A percentile compares a stretch with the other conserved stretches of the same genome.
Evolutionary conservation across 305 asterid species (phyloP).

Genomic region (Fraxinus greggii): DNA sequence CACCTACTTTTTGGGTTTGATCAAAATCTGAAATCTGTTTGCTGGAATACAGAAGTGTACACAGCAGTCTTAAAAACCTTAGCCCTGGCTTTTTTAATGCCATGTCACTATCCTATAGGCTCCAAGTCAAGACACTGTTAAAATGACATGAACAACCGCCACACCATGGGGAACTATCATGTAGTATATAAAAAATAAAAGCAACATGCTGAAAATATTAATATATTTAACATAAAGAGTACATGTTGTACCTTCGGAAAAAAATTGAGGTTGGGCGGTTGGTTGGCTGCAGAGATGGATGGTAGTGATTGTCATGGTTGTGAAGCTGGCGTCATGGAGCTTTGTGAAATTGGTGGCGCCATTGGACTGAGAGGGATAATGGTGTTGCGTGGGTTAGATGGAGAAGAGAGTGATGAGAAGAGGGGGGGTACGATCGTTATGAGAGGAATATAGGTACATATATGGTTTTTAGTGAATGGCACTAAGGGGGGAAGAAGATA

Average conservation of each 20-base stretch:
- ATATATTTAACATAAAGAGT: background rate
- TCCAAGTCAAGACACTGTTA: background rate
- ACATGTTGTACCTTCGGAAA: background rate
- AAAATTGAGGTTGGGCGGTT: background rate
- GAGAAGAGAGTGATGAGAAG: background rate
- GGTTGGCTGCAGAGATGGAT: background rate
- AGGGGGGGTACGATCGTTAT: background rate
- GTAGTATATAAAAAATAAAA: background rate
- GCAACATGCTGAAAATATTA: background rate
- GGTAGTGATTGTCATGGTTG: background rate
- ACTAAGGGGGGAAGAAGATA: background rate
- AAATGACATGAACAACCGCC: background rate
- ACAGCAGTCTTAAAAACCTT: background rate
- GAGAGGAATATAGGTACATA: background rate
- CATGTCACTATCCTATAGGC: background rate
- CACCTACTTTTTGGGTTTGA: background rate
- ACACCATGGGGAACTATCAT: background rate
- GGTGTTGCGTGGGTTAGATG: background rate
- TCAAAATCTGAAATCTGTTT: background rate
- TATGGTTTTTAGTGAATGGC: background rate
- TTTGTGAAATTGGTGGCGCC: background rate
- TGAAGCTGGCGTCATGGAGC: background rate
- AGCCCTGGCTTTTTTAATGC: background rate
- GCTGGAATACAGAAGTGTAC: background rate
- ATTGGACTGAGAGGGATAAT: background rate